Evolutionary conservation across 805 yeast genomes (phyloP).

Genomic region (Suhomyces pyralidae): DNA sequence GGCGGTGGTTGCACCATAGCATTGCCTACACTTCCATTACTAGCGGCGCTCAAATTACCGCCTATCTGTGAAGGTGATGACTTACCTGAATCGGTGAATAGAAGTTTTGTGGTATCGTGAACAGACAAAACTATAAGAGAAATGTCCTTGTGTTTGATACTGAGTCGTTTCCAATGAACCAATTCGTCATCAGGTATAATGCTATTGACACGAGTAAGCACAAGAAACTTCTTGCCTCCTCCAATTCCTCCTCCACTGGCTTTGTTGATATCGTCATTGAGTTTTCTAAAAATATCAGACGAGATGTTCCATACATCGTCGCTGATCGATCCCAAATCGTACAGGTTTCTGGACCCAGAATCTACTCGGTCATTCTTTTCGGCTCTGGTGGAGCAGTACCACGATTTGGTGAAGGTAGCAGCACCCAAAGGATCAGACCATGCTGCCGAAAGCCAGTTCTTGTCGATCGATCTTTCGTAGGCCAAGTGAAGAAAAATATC

Average conservation of each 20-base stretch:
- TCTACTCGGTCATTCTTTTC: constrained; percentile 11
- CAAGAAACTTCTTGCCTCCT: constrained; percentile 58
- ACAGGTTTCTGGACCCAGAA: constrained; percentile 14
- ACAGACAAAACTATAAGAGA: constrained; percentile 70
- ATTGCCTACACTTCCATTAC: not conserved
- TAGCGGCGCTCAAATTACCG: not conserved
- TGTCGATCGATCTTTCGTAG: constrained; percentile 77
- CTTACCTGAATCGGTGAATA: constrained; percentile 11
- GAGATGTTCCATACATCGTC: constrained; percentile 68
- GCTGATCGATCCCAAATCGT: constrained; percentile 48
- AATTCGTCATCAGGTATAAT: constrained; percentile 80
- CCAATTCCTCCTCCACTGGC: constrained; percentile 23
- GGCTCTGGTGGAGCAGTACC: constrained; percentile 43
- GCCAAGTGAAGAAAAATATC: constrained; percentile 83
- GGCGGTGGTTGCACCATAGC: not conserved
- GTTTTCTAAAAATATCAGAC: constrained; percentile 36
- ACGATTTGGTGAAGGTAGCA: constrained; percentile 58
- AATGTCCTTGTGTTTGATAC: constrained; percentile 53
- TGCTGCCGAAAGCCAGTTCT: constrained; percentile 80
- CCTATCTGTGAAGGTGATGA: not conserved
- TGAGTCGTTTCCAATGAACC: constrained; percentile 72
- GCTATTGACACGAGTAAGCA: constrained; percentile 67
- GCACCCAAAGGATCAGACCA: constrained; percentile 87
- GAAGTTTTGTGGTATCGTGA: constrained; percentile 52
- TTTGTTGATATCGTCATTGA: constrained; percentile 32